Conservation (phyloP, 1,284 basidiomycete genomes). For the Athelia sp. region DNA sequence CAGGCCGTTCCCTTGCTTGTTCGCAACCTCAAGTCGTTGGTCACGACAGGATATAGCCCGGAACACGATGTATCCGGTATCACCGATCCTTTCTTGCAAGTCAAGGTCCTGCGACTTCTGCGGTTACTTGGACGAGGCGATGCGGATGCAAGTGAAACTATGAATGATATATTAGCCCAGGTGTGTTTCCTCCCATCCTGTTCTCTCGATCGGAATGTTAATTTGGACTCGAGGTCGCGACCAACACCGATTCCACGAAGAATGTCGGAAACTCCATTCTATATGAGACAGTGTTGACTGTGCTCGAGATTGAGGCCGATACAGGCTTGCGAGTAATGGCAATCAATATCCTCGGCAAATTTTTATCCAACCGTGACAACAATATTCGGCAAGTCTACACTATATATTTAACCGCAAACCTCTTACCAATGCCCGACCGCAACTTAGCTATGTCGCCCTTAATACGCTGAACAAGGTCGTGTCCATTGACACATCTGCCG, state of each 20-base stretch:
- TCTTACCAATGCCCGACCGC: neutral
- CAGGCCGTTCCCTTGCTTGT: constrained; percentile 93
- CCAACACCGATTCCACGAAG: constrained; percentile 97
- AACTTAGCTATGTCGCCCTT: constrained; percentile 86
- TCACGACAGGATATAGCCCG: constrained; percentile 96
- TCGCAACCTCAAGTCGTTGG: constrained; percentile 91
- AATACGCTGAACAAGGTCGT: constrained; percentile 99
- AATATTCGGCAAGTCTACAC: constrained; percentile 79
- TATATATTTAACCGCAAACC: neutral
- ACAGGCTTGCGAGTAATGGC: constrained; percentile 97
- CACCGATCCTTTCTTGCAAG: constrained; percentile 97
- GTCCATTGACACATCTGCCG: constrained; percentile 96
- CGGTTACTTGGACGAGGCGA: constrained; percentile 87
- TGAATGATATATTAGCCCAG: constrained; percentile 99
- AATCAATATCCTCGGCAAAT: constrained; percentile 99
- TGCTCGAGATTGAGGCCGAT: constrained; percentile 98
- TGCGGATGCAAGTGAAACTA: constrained; percentile 84
- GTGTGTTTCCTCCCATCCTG: constrained; percentile 29
- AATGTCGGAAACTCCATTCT: constrained; percentile 98
- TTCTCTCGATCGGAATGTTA: neutral
- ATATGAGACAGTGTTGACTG: constrained; percentile 96
- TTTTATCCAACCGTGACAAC: constrained; percentile 96
- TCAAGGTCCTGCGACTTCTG: constrained; percentile 94
- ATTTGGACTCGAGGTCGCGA: constrained; percentile 77
- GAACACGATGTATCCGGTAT: constrained; percentile 99